Conservation (phyloP, 495 filamentous ascomycete species). For the Xylaria castorea region DNA sequence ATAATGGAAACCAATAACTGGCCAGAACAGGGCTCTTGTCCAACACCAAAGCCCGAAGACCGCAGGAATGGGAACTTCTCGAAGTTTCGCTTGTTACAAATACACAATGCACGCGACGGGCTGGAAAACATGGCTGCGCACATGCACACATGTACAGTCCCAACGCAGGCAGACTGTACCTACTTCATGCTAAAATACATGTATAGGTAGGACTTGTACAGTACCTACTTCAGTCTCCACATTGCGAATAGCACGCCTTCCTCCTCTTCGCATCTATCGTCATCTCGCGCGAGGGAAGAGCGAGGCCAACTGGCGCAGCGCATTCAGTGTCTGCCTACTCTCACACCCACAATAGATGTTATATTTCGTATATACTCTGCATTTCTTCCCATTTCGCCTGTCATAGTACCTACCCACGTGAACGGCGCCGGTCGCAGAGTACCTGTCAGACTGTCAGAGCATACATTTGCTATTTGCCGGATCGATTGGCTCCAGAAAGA, state of each 20-base stretch:
- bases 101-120: slow-evolving; percentile 13
- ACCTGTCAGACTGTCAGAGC: not conserved
- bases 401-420: not conserved
- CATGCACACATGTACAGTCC: too few relatives aligned
- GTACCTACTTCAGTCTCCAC: not conserved
- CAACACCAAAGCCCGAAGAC: not conserved
- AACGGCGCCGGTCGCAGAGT: not conserved
- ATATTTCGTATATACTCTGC: not conserved
- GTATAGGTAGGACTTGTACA: not conserved
- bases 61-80: slow-evolving; percentile 9
- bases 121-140: slow-evolving; percentile 1
- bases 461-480: not conserved
- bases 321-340: not conserved
- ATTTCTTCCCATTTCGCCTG: not conserved
- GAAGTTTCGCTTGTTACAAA: slow-evolving; percentile 27
- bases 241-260: not conserved
- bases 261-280: not conserved
- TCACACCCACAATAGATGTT: not conserved
- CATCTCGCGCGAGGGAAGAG: not conserved
- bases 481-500: not conserved
- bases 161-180: not conserved
- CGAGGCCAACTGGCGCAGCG: not conserved
- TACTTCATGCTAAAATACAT: not conserved
- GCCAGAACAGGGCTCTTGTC: not conserved
- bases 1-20: not conserved